Evolutionary conservation across 2,329 filamentous ascomycete species (phyloP), one percentile per base, ranked within the genome.

Genomic region (Phyllachora maydis): DNA sequence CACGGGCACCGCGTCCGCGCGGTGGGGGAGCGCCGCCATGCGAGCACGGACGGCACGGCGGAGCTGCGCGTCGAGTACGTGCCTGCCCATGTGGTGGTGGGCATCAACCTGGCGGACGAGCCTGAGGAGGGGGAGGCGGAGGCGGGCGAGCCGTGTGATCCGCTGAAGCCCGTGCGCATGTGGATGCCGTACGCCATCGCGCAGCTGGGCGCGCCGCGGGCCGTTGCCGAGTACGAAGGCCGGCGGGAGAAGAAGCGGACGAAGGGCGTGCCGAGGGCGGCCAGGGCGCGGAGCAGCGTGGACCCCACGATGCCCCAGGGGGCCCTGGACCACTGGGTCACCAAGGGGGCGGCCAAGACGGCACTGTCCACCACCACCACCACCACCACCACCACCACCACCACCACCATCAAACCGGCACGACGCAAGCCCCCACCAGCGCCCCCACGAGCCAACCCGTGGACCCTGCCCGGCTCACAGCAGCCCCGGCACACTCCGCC

Each of bases 51-150:
- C 39, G 67, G 61, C 1, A 66, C 69, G 4, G 59, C 69, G 2
- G 85, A 95, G 41, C 44, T 93, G 7, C 71, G 85, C 5, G 48
- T 95, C 12, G 69, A 76, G 2, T 90, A 76, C 38, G 54, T 72
- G 4, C 88, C 88, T 0, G 57, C 67, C 3, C 62, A 76, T 15
- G 59, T 93, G 10, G n/a, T n/a, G n/a, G 78, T 92, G 3, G 68
- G 69, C 0, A 59, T 95, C 18, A 69, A 91, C 37, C 49, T 93
- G 13, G 62, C 67, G 8, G 55, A 59, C 1, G 83, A 93, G 40
- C 61, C 67, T 15, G 71, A 77, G 10, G 66, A 66, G n/a, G n/a
- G n/a, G n/a, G n/a, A n/a, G n/a, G n/a, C n/a, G n/a, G n/a, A n/a
- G n/a, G n/a, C n/a, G n/a, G n/a, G n/a, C n/a, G n/a, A n/a, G n/a